phyloP scores from a whole-genome alignment of 2,329 filamentous ascomycete genomes.

The Ophiocordyceps sinensis region DNA sequence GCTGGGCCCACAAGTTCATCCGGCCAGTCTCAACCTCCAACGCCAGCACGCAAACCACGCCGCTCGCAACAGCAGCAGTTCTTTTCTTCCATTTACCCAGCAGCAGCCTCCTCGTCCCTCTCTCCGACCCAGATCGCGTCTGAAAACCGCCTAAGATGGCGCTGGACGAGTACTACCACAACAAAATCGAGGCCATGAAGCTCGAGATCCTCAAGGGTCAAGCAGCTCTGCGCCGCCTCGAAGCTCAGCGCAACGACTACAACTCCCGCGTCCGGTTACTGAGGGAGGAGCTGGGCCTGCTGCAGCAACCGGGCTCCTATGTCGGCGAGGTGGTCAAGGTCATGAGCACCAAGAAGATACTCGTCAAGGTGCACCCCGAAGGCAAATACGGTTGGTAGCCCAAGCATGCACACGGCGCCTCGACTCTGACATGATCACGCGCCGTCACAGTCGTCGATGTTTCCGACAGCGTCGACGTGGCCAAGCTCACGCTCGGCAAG shows the following conservation, averaged over 20 bases:
- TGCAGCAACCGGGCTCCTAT: slow-evolving; percentile 96
- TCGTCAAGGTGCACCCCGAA: slow-evolving; percentile 97
- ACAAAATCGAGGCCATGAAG: slow-evolving; percentile 99
- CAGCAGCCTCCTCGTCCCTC: not conserved
- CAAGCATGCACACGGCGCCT: not conserved
- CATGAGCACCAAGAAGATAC: slow-evolving; percentile 97
- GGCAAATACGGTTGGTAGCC: slow-evolving; percentile 83
- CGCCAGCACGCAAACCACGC: not conserved
- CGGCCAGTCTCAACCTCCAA: not conserved
- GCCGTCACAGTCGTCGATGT: slow-evolving; percentile 77
- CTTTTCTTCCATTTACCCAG: not conserved
- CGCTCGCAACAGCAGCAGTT: not conserved
- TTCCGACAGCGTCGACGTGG: slow-evolving; percentile 82
- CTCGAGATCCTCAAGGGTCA: slow-evolving; percentile 99
- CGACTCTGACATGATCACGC: not conserved
- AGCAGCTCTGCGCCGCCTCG: slow-evolving; percentile 82
- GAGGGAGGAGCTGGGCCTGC: slow-evolving; percentile 83
- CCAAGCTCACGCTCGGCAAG: slow-evolving; percentile 94
- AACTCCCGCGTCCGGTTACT: slow-evolving; percentile 93
- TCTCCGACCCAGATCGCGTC: no score
- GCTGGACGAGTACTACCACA: slow-evolving; percentile 98
- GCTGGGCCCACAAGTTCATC: slow-evolving; percentile 2
- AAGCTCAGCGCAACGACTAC: slow-evolving; percentile 98
- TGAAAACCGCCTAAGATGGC: slow-evolving; percentile 52
- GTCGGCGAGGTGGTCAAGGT: slow-evolving; percentile 99